Base-by-base conservation (phyloP, 805 yeast species). In the Starmera pachycereana region DNA sequence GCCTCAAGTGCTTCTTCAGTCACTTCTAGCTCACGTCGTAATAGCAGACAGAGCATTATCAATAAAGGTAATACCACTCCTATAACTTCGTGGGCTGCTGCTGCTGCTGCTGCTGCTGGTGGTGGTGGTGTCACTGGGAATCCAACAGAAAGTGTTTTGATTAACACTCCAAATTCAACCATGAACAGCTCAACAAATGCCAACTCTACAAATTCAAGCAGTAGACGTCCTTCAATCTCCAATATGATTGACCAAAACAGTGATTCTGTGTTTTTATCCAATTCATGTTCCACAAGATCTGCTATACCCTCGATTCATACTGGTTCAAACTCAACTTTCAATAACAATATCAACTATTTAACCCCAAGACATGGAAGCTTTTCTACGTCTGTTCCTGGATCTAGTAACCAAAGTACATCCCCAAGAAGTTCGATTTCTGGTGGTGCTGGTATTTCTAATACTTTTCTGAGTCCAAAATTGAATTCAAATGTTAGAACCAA, bases 381-480 rank as follows among this genome's bases (percentile, higher is more conserved):
- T 22, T 22, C 27, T 7, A 22, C 27, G 5, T 22, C 27, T 22
- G 27, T 22, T 22, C 27, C 27, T 22, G 27, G 27, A 6, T 22
- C 27, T 22, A 5, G 3, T 7, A 22, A 22, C 9, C 27, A 22
- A 7, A 22, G 27, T 22, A 22, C 27, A 22, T 22, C 27, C 5
- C 27, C 27, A 22, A 22, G 27, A 22, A 22, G 27, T 5, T 22
- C 27, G 9, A 22, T 22, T 4, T 22, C 27, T 22, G 27, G 27
- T 22, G 27, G 27, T 22, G 27, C 27, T 22, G 9, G 9, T 22
- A 22, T 22, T 22, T 22, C 40, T 44, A 4, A 28, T 32, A 4
- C 35, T 44, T 19, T 47, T 41, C 14, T 16, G 38, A 9, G 35
- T 33, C 27, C 32, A 38, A 29, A 41, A 42, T 4, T 30, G 46